These are phyloP conservation scores for Hymenochaete sp. DNA, from an alignment of 1,284 basidiomycete species.

Conservation along the genomic window DNA sequence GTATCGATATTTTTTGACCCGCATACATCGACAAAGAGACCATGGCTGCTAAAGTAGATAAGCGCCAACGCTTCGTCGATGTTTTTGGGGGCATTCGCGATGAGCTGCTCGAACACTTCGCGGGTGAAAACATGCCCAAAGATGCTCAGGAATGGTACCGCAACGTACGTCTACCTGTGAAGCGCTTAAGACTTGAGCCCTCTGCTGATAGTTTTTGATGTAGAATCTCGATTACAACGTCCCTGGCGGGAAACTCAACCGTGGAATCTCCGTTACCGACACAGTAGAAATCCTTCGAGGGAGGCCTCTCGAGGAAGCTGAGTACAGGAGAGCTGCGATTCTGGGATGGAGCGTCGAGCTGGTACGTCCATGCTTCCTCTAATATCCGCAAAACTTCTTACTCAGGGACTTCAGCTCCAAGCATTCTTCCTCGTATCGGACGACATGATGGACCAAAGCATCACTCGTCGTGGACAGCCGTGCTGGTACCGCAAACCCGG, in stretches of 20 bases:
- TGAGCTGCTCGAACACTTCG: constrained; percentile 39
- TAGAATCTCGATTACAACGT: constrained; percentile 93
- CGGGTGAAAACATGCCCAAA: constrained; percentile 46
- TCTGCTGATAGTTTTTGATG: too few species aligned
- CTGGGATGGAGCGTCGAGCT: constrained; percentile 97
- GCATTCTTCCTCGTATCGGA: constrained; percentile 97
- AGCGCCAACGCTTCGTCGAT: constrained; percentile 24
- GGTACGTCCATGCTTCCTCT: constrained; percentile 45
- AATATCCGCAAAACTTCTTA: not conserved
- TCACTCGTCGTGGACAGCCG: constrained; percentile 95
- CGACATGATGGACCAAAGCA: constrained; percentile 94
- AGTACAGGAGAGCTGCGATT: constrained; percentile 85
- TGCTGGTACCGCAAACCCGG: constrained; percentile 85
- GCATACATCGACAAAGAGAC: not conserved
- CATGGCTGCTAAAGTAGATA: constrained; percentile 16
- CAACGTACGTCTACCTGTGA: constrained; percentile 31
- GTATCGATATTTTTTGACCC: not conserved
- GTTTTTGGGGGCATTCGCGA: constrained; percentile 27
- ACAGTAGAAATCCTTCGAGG: constrained; percentile 85
- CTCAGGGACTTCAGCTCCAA: constrained; percentile 60
- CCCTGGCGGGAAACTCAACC: constrained; percentile 94
- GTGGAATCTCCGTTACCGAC: constrained; percentile 92
- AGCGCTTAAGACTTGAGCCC: not conserved
- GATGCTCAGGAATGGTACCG: constrained; percentile 61
- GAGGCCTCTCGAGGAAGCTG: constrained; percentile 58